Evolutionary conservation across 1,139 yeast species (phyloP).

Genomic region (Geotrichum europaeum): DNA sequence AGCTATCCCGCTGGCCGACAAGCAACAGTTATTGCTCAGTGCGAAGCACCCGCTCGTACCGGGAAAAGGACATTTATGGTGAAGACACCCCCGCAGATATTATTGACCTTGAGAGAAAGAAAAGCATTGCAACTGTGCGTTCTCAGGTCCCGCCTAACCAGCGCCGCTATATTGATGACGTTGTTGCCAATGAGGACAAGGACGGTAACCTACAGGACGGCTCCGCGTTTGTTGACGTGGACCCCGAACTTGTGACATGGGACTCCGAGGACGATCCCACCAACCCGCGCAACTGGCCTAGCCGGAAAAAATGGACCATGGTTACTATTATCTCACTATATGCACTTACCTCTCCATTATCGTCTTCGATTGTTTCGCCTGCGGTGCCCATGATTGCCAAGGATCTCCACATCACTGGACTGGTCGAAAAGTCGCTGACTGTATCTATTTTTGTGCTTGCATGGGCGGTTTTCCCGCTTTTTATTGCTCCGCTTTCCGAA

Average conservation of each 20-base stretch:
- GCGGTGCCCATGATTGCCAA: constrained; percentile 46
- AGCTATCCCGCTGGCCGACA: not conserved
- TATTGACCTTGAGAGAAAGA: constrained; percentile 7
- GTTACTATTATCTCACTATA: constrained; percentile 48
- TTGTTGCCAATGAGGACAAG: constrained; percentile 9
- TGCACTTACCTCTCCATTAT: constrained; percentile 52
- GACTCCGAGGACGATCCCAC: constrained; percentile 55
- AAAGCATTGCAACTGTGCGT: constrained; percentile 3
- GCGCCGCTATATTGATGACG: constrained; percentile 13
- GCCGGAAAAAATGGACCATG: constrained; percentile 38
- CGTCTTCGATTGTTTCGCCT: constrained; percentile 56
- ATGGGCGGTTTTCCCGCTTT: constrained; percentile 57
- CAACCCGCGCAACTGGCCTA: constrained; percentile 57
- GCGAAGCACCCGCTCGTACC: not conserved
- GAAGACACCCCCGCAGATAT: not conserved
- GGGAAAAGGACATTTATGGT: not conserved
- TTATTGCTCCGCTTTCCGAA: constrained; percentile 58
- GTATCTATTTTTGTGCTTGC: constrained; percentile 57
- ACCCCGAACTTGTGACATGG: constrained; percentile 64
- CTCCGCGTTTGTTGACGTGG: constrained; percentile 45
- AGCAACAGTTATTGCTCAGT: not conserved
- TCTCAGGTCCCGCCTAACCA: constrained; percentile 5
- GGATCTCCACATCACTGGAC: constrained; percentile 39
- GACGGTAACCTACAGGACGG: constrained; percentile 34
- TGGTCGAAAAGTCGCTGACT: constrained; percentile 42